These are phyloP conservation scores for Bombardia bombarda DNA, from an alignment of 495 filamentous ascomycete species.

Conservation along the genomic window DNA sequence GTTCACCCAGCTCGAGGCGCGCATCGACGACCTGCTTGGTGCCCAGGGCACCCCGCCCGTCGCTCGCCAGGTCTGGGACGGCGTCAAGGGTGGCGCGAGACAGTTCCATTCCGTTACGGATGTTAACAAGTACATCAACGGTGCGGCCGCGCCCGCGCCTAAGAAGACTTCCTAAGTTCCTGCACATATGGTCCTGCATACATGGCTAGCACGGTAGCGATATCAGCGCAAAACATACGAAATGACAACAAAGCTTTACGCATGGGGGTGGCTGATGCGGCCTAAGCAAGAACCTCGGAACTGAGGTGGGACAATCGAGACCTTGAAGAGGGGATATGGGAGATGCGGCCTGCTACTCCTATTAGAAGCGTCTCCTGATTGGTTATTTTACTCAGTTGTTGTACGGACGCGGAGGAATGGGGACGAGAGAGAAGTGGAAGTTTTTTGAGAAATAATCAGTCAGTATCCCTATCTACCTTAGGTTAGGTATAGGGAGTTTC, in stretches of 20 bases:
- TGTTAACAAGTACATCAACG: constrained; percentile 56
- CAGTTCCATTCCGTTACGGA: constrained; percentile 77
- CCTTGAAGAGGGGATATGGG: background rate
- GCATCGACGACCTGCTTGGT: constrained; percentile 71
- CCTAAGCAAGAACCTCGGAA: constrained; percentile 8
- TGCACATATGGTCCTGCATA: too few species aligned
- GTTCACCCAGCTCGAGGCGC: constrained; percentile 60
- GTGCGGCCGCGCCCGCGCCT: constrained; percentile 42
- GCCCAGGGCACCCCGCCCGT: constrained; percentile 82
- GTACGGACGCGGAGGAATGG: background rate
- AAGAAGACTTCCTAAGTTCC: constrained; percentile 46
- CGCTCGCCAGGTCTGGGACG: constrained; percentile 76
- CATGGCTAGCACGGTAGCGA: too few species aligned
- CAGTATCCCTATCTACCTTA: too few species aligned
- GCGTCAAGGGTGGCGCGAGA: constrained; percentile 61
- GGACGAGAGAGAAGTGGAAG: background rate
- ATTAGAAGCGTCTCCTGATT: background rate
- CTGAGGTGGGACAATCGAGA: background rate
- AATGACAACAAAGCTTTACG: constrained; percentile 10
- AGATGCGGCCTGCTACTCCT: background rate
- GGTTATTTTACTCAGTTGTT: background rate
- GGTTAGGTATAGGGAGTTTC: too few species aligned
- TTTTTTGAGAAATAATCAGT: too few species aligned
- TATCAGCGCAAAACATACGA: background rate
- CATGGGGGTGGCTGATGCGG: constrained; percentile 1